Base-by-base conservation (phyloP, 1,139 yeast species). In the Magnusiomyces paraingens region DNA sequence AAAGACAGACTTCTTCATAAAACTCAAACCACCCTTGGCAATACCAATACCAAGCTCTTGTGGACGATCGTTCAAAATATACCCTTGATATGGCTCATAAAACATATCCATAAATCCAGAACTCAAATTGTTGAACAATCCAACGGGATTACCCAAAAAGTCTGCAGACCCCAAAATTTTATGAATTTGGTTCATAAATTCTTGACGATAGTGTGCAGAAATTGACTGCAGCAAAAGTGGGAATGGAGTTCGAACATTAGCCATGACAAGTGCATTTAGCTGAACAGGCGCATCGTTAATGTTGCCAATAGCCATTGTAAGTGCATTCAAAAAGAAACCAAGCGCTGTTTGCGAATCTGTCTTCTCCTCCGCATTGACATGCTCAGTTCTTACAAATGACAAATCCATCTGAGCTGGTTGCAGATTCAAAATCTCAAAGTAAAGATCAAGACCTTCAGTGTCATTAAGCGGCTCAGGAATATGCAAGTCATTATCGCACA, bases 221-320 rank as follows among this genome's bases (percentile, higher is more conserved):
- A 93, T 78, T 18, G 89, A 83, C 57, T 85, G 86, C 35, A 81
- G 56, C 60, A 94, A 75, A 47, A 86, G 76, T 1, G 94, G 90
- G 8, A 86, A 68, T 3, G 97, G 95, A 1, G 90, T 94, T 59
- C 97, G 77, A 14, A 91, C 83, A 66, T 94, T 94, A 63, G 90
- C 97, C 67, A 93, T 79, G 57, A 89, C 79, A 60, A 94, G 74
- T 0, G 99, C 93, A 66, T 93, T 89, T 65, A 94, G 73, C 63
- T 86, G 81, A 42, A 94, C 88, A 1, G 99, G 99, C 0, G 99
- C 99, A 70, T 93, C 98, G 65, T 93, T 91, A 57, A 94, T 88
- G 68, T 93, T 94, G 32, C 99, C 99, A 60, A 94, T 82, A 0
- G 99, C 96, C 98, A 91, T 91, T 0, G 98, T 90, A 58, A 94